These are phyloP conservation scores for Ramaria rubella DNA, from an alignment of 768 basidiomycete species.

Conservation along the genomic window DNA sequence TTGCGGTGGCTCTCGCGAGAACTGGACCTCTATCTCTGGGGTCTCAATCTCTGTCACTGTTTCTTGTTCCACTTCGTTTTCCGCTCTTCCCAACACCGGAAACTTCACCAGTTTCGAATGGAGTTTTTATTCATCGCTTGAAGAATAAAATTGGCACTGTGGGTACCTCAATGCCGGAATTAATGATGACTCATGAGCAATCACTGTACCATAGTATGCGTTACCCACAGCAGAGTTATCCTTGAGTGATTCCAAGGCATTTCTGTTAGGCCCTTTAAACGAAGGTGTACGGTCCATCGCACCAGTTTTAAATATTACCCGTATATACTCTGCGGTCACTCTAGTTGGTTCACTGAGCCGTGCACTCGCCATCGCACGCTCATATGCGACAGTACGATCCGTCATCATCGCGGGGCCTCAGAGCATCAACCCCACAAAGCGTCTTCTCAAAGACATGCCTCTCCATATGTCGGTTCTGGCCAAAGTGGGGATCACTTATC, in stretches of 20 bases:
- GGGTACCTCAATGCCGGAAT: not conserved
- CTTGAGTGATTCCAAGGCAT: constrained; percentile 51
- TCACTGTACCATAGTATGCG: constrained; percentile 28
- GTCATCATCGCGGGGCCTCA: constrained; percentile 41
- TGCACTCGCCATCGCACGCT: constrained; percentile 56
- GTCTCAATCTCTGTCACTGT: constrained; percentile 64
- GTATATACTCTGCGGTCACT: constrained; percentile 55
- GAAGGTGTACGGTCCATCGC: constrained; percentile 62
- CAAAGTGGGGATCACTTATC: constrained; percentile 52
- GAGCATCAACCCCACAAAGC: not conserved
- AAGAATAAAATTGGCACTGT: constrained; percentile 74
- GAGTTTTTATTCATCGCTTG: constrained; percentile 61
- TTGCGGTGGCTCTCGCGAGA: constrained; percentile 67
- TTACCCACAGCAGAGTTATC: constrained; percentile 73
- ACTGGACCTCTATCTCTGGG: constrained; percentile 52
- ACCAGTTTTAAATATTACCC: constrained; percentile 72
- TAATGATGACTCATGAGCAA: not conserved
- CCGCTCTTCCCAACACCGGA: constrained; percentile 41
- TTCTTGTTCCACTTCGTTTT: constrained; percentile 56
- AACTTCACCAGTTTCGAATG: constrained; percentile 50
- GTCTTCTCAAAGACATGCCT: constrained; percentile 46
- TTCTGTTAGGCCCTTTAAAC: constrained; percentile 52
- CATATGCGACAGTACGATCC: constrained; percentile 54
- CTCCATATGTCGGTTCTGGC: constrained; percentile 64
- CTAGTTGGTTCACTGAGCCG: constrained; percentile 54